Evolutionary conservation across 2,329 filamentous ascomycete genomes (phyloP).

Genomic region (Trichoderma hamatum): DNA sequence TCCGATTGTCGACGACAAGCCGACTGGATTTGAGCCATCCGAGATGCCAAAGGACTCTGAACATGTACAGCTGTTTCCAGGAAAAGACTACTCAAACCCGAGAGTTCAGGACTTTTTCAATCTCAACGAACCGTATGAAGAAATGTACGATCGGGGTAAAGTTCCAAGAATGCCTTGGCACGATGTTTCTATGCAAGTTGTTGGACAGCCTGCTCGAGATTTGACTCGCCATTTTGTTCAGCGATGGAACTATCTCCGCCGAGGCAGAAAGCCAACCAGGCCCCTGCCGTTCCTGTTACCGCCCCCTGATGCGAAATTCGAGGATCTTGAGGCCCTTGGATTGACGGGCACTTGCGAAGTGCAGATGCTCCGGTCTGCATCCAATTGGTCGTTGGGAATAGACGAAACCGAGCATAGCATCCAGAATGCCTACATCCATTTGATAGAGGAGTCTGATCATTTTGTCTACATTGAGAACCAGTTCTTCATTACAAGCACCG

Average conservation of each 20-base stretch:
- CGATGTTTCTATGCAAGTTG: conserved; percentile 96
- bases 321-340: conserved; percentile 84
- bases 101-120: conserved; percentile 93
- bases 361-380: conserved; percentile 89
- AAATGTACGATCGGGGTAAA: conserved; percentile 94
- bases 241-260: conserved; percentile 94
- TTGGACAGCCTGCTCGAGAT: conserved; percentile 92
- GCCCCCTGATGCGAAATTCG: conserved; percentile 85
- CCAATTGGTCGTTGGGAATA: conserved; percentile 88
- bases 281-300: conserved; percentile 93
- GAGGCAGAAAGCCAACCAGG: conserved; percentile 88
- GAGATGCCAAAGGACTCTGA: conserved; percentile 81
- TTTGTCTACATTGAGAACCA: conserved; percentile 99
- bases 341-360: conserved; percentile 94
- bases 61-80: conserved; percentile 93
- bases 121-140: conserved; percentile 91
- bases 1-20: conserved; percentile 85
- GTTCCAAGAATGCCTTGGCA: conserved; percentile 98
- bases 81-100: conserved; percentile 98
- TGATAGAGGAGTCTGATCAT: conserved; percentile 94
- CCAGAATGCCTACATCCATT: conserved; percentile 90
- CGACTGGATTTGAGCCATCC: conserved; percentile 86
- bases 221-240: conserved; percentile 96
- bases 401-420: conserved; percentile 91
- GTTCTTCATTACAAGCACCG: conserved; percentile 93